Evolutionary conservation across 352 stramenopile species (phyloP).

Genomic region (Globisporangium barbulae): DNA sequence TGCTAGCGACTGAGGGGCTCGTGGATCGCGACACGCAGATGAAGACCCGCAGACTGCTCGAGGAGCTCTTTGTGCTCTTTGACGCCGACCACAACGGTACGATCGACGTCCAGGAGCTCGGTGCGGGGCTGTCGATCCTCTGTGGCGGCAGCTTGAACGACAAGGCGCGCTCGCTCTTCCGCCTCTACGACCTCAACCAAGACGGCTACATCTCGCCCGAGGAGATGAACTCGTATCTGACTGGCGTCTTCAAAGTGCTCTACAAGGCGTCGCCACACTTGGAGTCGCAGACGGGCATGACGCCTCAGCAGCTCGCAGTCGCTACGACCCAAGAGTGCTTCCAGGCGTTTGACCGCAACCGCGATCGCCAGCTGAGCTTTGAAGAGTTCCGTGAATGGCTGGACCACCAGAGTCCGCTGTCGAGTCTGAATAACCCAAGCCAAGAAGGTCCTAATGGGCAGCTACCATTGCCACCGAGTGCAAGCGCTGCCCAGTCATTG

Average conservation of each 20-base stretch:
- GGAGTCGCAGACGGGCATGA: conserved; percentile 46
- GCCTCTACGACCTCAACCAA: conserved; percentile 79
- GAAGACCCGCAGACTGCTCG: conserved; percentile 48
- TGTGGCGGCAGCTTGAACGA: conserved; percentile 73
- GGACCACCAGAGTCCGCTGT: conserved; percentile 44
- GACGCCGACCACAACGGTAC: conserved; percentile 73
- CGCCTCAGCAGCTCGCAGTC: conserved; percentile 58
- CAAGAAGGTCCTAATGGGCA: not conserved
- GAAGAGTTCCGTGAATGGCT: conserved; percentile 82
- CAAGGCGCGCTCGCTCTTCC: conserved; percentile 77
- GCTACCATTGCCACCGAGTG: not conserved
- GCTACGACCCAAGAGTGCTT: conserved; percentile 81
- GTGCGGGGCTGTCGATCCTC: conserved; percentile 83
- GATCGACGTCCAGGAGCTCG: conserved; percentile 86
- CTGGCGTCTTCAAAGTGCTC: conserved; percentile 83
- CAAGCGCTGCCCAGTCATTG: not conserved
- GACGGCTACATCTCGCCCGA: conserved; percentile 76
- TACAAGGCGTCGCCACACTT: conserved; percentile 80
- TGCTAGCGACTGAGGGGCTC: conserved; percentile 48
- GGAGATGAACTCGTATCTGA: conserved; percentile 84
- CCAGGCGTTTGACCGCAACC: conserved; percentile 65
- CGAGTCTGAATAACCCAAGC: not conserved
- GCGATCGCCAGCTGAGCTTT: conserved; percentile 72
- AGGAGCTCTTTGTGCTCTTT: conserved; percentile 81
- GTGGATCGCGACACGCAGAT: conserved; percentile 32